Evolutionary conservation across 331 rosid genomes (phyloP).

Genomic region (Quercus lobata): DNA sequence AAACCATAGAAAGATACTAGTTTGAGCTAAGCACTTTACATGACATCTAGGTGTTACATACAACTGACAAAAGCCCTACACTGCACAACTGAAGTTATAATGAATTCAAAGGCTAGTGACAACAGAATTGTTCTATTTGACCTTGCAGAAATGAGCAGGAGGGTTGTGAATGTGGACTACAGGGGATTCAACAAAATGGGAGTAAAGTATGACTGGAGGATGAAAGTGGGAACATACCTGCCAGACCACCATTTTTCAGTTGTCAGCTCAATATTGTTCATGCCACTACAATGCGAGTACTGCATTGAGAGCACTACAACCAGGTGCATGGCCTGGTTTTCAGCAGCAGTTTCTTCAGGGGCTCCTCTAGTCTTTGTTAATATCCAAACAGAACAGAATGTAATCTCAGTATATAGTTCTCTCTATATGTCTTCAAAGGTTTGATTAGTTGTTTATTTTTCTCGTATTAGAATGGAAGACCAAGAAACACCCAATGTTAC

Average conservation of each 20-base stretch:
- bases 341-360: conserved; percentile 42
- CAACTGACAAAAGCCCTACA: no score
- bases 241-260: conserved; percentile 55
- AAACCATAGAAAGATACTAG: no score
- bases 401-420: no score
- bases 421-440: not conserved
- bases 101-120: no score
- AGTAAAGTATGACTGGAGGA: conserved; percentile 65
- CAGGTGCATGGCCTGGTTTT: conserved; percentile 81
- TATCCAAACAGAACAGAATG: no score
- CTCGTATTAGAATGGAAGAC: no score
- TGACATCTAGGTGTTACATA: no score
- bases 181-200: conserved; percentile 43
- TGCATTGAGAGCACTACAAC: conserved; percentile 44
- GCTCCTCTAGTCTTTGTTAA: no score
- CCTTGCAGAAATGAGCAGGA: conserved; percentile 57
- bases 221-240: conserved; percentile 42
- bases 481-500: no score
- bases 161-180: conserved; percentile 21
- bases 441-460: not conserved
- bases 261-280: conserved; percentile 59
- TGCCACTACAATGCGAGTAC: conserved; percentile 41
- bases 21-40: no score
- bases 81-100: no score
- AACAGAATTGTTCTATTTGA: not conserved